Evolutionary conservation across 78 protist species (phyloP).

Genomic region (Isochrysis galbana): DNA sequence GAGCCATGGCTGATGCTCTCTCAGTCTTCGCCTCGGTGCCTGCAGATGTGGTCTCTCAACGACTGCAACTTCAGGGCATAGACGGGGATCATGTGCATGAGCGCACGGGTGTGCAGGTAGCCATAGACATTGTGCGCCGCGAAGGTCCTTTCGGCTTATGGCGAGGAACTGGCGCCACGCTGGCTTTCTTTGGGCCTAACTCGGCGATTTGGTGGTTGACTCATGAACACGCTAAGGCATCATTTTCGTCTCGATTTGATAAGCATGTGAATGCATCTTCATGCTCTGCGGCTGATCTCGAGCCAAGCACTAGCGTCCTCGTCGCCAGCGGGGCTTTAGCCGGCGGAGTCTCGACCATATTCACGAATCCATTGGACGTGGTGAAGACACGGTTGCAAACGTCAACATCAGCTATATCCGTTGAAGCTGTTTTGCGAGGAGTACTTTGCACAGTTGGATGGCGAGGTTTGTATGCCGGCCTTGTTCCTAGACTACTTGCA

Average conservation of each 20-base stretch:
- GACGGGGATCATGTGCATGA: neutral
- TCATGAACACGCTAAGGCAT: neutral
- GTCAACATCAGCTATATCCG: too few species aligned
- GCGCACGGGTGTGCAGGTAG: neutral
- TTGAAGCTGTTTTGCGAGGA: neutral
- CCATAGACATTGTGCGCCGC: neutral
- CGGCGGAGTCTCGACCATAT: neutral
- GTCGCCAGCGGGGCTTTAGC: neutral
- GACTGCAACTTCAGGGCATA: neutral
- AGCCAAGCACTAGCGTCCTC: neutral
- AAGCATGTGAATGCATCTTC: neutral
- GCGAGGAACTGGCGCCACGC: neutral
- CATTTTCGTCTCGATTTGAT: neutral
- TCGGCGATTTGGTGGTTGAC: conserved; percentile 25
- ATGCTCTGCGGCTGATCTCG: neutral
- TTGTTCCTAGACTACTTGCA: neutral
- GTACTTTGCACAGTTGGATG: neutral
- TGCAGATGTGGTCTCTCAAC: neutral
- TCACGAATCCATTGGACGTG: neutral
- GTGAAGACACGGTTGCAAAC: neutral
- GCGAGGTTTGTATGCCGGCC: neutral
- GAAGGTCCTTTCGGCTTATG: conserved; percentile 28
- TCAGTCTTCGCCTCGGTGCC: neutral
- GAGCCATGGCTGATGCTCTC: neutral
- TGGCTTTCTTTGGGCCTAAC: neutral